Evolutionary conservation across 1,139 yeast genomes (phyloP).

Genomic region (Candida gigantensis): DNA sequence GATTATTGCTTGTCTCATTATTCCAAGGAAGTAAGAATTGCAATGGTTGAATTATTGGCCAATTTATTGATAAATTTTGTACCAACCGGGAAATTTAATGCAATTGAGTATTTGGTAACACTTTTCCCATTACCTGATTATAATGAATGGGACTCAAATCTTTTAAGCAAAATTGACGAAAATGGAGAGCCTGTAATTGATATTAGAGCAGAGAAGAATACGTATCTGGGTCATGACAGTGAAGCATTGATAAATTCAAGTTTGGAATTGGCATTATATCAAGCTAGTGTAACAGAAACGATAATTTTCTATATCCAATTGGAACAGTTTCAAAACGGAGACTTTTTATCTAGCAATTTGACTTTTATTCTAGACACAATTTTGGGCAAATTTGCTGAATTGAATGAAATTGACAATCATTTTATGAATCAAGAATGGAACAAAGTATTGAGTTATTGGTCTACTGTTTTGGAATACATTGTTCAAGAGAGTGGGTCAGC

Average conservation of each 20-base stretch:
- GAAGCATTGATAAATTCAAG: constrained; percentile 24
- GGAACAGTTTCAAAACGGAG: constrained; percentile 45
- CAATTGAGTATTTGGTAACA: constrained; percentile 36
- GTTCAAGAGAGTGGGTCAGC: constrained; percentile 42
- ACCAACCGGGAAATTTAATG: constrained; percentile 41
- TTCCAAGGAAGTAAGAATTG: constrained; percentile 38
- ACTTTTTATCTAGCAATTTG: constrained; percentile 34
- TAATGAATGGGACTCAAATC: constrained; percentile 25
- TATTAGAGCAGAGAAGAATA: constrained; percentile 24
- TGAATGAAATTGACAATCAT: constrained; percentile 23
- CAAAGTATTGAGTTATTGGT: constrained; percentile 33
- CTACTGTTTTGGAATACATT: constrained; percentile 31
- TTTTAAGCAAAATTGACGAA: constrained; percentile 15
- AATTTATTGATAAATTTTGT: constrained; percentile 38
- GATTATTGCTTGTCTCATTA: constrained; percentile 33
- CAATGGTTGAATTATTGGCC: constrained; percentile 40
- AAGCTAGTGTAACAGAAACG: constrained; percentile 37
- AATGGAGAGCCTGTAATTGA: constrained; percentile 22
- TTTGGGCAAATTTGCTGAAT: constrained; percentile 32
- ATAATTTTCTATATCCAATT: constrained; percentile 41
- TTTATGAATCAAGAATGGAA: constrained; percentile 39
- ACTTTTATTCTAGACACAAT: constrained; percentile 31
- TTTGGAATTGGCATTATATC: constrained; percentile 25
- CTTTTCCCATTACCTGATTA: constrained; percentile 31
- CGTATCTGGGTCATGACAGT: constrained; percentile 28